Percentiles rank a stretch among this genome's conserved stretches.
Evolutionary conservation across 208 protist genomes (phyloP).

Genomic region (Novymonas esmeraldas): DNA sequence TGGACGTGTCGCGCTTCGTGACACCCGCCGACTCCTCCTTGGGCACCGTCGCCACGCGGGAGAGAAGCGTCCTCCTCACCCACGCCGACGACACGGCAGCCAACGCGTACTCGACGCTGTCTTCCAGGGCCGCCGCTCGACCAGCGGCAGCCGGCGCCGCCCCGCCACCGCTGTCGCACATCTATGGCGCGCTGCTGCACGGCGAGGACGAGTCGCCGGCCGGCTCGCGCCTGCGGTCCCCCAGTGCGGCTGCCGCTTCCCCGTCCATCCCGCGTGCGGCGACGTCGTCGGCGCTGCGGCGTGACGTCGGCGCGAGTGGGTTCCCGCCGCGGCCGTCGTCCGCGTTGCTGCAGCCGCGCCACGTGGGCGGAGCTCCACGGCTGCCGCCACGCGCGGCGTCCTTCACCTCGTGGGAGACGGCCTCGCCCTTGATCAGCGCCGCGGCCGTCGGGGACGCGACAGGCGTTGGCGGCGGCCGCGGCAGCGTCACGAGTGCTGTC

Average conservation of each 20-base stretch:
- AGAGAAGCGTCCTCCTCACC: not conserved
- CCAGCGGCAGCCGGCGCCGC: not conserved
- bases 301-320: not conserved
- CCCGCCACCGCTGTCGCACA: not conserved
- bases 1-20: conserved; percentile 31
- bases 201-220: not conserved
- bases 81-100: not conserved
- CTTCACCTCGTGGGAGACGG: not conserved
- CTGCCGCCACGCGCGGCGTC: too few relatives aligned
- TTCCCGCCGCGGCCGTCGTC: not conserved
- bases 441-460: not conserved
- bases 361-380: not conserved
- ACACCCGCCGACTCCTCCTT: conserved; percentile 18
- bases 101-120: not conserved
- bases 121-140: too few relatives aligned
- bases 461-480: not conserved
- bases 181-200: too few relatives aligned
- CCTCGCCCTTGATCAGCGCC: too few relatives aligned
- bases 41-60: conserved; percentile 10
- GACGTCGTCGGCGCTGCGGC: not conserved
- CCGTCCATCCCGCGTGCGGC: not conserved
- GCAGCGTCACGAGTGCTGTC: not conserved
- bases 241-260: not conserved
- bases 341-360: not conserved
- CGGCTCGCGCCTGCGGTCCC: not conserved